Conservation (phyloP, 1,139 yeast species). For the Debaryomycetaceae sp. region DNA sequence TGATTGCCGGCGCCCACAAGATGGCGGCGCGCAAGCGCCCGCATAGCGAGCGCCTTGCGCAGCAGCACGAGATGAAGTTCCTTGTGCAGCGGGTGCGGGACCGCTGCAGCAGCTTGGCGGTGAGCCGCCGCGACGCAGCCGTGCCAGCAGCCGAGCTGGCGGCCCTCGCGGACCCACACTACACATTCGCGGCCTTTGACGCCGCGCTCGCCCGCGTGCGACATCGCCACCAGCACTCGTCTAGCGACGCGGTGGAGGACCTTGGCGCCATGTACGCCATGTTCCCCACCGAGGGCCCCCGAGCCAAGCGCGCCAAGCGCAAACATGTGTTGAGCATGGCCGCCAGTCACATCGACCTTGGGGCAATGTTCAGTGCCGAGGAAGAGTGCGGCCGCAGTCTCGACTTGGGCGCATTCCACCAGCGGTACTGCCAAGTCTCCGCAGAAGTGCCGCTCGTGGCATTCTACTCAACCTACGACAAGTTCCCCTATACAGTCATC, state of each 20-base stretch:
- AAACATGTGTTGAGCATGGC: slow-evolving; percentile 43
- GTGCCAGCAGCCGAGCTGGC: slow-evolving; percentile 18
- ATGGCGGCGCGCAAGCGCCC: slow-evolving; percentile 28
- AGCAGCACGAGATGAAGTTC: slow-evolving; percentile 63
- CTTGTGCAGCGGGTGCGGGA: slow-evolving; percentile 48
- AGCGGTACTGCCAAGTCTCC: slow-evolving; percentile 43
- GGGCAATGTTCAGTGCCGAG: slow-evolving; percentile 47
- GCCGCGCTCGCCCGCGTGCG: slow-evolving; percentile 29
- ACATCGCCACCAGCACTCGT: slow-evolving; percentile 17
- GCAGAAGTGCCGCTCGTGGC: slow-evolving; percentile 40
- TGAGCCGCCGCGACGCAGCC: slow-evolving; percentile 12
- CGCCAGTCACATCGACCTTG: slow-evolving; percentile 46
- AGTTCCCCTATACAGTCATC: slow-evolving; percentile 31
- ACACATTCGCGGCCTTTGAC: slow-evolving; percentile 42
- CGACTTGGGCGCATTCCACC: slow-evolving; percentile 52
- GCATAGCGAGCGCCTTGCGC: slow-evolving; percentile 45
- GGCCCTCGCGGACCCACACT: slow-evolving; percentile 22
- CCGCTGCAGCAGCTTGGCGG: slow-evolving; percentile 9
- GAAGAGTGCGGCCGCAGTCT: slow-evolving; percentile 65
- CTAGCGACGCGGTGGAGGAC: slow-evolving; percentile 22
- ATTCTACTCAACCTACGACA: slow-evolving; percentile 45
- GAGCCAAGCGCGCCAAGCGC: slow-evolving; percentile 25
- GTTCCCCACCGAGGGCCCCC: slow-evolving; percentile 23
- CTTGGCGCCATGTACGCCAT: slow-evolving; percentile 30
- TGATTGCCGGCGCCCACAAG: slow-evolving; percentile 14